Evolutionary conservation across 768 basidiomycete species (phyloP).

Genomic region (Mycena alexandri): DNA sequence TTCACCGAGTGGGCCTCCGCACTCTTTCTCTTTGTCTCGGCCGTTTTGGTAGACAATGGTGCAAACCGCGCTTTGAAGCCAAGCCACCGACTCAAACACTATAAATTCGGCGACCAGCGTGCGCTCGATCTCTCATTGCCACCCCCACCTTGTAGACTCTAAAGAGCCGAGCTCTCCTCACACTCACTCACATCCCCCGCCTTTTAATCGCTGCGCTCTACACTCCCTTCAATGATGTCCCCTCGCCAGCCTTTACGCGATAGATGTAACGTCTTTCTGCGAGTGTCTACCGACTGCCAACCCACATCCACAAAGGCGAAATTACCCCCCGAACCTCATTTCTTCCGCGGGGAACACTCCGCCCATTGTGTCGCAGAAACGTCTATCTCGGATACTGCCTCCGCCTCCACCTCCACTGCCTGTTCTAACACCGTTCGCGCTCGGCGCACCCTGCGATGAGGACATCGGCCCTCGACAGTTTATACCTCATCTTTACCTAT

Average conservation of each 20-base stretch:
- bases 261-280: slow-evolving; percentile 24
- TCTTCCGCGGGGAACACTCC: slow-evolving; percentile 33
- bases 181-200: slow-evolving; percentile 15
- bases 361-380: not conserved
- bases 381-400: not conserved
- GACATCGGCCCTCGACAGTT: slow-evolving; percentile 23
- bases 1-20: too few relatives aligned
- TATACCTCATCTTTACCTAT: slow-evolving; percentile 32
- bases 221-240: slow-evolving; percentile 1
- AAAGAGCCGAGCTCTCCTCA: slow-evolving; percentile 18
- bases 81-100: too few relatives aligned
- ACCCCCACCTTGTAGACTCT: too few relatives aligned
- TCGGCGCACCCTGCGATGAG: not conserved
- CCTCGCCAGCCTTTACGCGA: slow-evolving; percentile 16
- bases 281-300: slow-evolving; percentile 25
- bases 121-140: too few relatives aligned
- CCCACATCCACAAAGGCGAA: slow-evolving; percentile 30
- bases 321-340: slow-evolving; percentile 3
- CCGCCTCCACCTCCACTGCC: slow-evolving; percentile 14
- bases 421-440: not conserved
- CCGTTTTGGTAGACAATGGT: too few relatives aligned
- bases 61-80: too few relatives aligned
- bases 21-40: too few relatives aligned
- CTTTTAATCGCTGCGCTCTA: not conserved
- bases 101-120: too few relatives aligned